Percentiles rank a stretch among this genome's conserved stretches.
phyloP scores from a whole-genome alignment of 441 rosid species.

The Rhodomyrtus psidioides region DNA sequence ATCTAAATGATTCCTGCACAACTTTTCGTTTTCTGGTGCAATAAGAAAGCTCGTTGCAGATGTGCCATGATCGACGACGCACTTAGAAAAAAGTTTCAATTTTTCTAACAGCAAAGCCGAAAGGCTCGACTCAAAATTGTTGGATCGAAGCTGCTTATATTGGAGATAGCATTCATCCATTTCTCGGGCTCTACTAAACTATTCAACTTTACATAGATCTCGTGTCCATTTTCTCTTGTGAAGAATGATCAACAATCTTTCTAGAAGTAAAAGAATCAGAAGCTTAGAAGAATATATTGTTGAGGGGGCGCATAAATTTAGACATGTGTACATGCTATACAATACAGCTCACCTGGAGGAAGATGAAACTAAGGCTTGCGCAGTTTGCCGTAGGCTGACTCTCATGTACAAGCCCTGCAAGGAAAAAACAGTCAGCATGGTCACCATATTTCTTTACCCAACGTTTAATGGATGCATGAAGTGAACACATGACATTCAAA shows the following conservation, averaged over 20 bases:
- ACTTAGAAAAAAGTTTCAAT: too few species aligned
- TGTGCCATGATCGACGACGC: not conserved
- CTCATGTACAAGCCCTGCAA: conserved; percentile 92
- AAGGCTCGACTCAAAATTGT: not conserved
- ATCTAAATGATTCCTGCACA: not conserved
- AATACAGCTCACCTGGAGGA: conserved; percentile 20
- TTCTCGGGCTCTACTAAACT: not conserved
- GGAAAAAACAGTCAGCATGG: not conserved
- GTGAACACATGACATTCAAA: not conserved
- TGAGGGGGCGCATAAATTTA: not conserved
- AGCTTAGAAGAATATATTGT: not conserved
- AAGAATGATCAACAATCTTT: not conserved
- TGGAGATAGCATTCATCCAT: not conserved
- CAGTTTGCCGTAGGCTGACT: conserved; percentile 39
- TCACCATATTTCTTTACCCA: not conserved
- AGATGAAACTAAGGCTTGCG: conserved; percentile 9
- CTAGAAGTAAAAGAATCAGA: not conserved
- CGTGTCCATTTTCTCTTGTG: not conserved
- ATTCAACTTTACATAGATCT: not conserved
- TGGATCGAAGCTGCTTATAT: not conserved
- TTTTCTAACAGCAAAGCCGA: not conserved
- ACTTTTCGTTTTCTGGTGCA: not conserved
- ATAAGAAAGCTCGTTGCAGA: not conserved
- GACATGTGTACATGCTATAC: not conserved
- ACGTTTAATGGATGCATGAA: not conserved